phyloP scores from a whole-genome alignment of 108 stramenopile genomes.

The Skeletonema grethae region DNA sequence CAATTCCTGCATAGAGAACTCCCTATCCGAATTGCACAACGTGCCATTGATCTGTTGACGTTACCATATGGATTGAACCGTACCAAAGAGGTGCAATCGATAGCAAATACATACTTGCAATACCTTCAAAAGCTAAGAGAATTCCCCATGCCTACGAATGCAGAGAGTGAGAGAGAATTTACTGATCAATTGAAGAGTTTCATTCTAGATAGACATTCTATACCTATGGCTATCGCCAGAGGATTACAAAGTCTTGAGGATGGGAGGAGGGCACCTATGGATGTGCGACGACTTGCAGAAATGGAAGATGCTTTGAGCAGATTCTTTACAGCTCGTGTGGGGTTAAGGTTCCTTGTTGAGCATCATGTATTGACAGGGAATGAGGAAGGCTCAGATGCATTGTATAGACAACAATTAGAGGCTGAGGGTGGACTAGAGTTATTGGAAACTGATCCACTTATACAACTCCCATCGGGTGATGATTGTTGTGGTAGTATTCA shows the following conservation, averaged over 20 bases:
- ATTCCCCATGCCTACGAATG: slow-evolving; percentile 56
- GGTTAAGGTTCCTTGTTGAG: slow-evolving; percentile 87
- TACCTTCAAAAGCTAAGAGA: slow-evolving; percentile 71
- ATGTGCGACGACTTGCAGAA: slow-evolving; percentile 54
- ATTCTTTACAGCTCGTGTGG: slow-evolving; percentile 91
- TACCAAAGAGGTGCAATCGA: slow-evolving; percentile 63
- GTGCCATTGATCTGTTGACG: slow-evolving; percentile 83
- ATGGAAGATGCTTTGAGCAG: slow-evolving; percentile 90
- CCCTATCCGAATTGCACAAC: slow-evolving; percentile 91
- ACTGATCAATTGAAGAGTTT: slow-evolving; percentile 50
- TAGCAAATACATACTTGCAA: slow-evolving; percentile 72
- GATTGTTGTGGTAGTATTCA: slow-evolving; percentile 75
- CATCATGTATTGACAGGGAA: slow-evolving; percentile 85
- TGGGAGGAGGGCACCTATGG: slow-evolving; percentile 51
- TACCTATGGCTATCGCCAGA: slow-evolving; percentile 73
- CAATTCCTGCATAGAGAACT: slow-evolving; percentile 90
- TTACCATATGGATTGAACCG: slow-evolving; percentile 80
- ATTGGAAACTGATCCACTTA: slow-evolving; percentile 27
- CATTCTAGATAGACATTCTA: slow-evolving; percentile 73
- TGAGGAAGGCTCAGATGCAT: slow-evolving; percentile 38
- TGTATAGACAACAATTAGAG: slow-evolving; percentile 33
- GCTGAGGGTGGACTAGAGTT: slow-evolving; percentile 33
- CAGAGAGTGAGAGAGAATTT: slow-evolving; percentile 67
- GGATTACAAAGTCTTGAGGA: slow-evolving; percentile 56
- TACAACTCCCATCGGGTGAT: slow-evolving; percentile 12